Base-by-base conservation (phyloP, 1,284 basidiomycete species). In the Cryptococcus depauperatus region DNA sequence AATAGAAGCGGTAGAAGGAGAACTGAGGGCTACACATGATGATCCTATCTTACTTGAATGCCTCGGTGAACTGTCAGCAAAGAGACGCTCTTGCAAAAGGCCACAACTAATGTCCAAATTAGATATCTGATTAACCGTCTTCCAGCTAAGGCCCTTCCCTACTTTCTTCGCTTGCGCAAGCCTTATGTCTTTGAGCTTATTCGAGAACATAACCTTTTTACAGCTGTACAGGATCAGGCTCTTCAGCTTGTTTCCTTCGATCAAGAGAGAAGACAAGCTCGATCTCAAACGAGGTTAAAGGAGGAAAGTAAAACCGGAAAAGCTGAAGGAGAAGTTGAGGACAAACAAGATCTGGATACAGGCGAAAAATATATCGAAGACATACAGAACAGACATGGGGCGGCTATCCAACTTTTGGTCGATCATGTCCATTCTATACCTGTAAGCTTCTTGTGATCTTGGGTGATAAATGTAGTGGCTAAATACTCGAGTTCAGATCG, bases 391-490 rank as follows among this genome's bases (percentile, higher is more conserved):
- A 64, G 66, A 41, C 73, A 77, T 46, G 75, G 76, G 0, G 69
- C 83, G 19, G 89, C 91, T 0, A 91, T 98, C 49, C 77, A 79
- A 38, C 68, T 99, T 37, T 77, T 99, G 14, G 92, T 98, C 7
- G 84, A 97, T 56, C 90, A 98, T 65, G 87, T 86, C 0, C 86
- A 95, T 62, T 92, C 93, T 11, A 96, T 99, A 63, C 90, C 91
- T 4, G 91, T 90, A 54, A 56, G 82, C 72, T 9, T 3, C 3
- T 22, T 16, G 23, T 18, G n/a, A 34, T 10, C 13, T 10, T 3
- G 29, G 11, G 29, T 30, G 13, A 30, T 16, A 4, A 35, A 38
- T 25, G 8, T 19, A 27, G 10, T 14, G 38, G 25, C 38, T n/a
- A 40, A 16, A 13, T 23, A 3, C 5, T 32, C 32, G 14, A 41